Base-by-base conservation (phyloP, 2,329 filamentous ascomycete species). In the Calonectria pseudoturangicola region DNA sequence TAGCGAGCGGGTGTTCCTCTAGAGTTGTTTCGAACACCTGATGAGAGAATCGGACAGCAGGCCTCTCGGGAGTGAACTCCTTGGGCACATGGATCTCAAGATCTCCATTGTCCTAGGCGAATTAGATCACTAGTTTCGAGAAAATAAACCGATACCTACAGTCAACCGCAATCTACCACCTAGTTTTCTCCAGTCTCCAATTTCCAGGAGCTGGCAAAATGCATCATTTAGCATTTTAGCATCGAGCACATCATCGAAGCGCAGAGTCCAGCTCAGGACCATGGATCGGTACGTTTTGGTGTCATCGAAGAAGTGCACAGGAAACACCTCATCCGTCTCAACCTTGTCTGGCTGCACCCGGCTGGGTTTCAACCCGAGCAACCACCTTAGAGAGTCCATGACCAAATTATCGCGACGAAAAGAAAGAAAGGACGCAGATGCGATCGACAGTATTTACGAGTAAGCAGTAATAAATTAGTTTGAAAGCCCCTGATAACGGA, bases 131-230 rank as follows among this genome's bases (percentile, higher is more conserved):
- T 2, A 3, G 12, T 36, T 18, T 39, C 16, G 2, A 2, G 2
- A 50, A 16, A 21, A 21, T 18, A 12, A 48, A 5, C 8, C 4
- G 1, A 10, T 0, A 25, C 71, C 43, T 3, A 76, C 70, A 13
- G 47, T 72, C 3, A 68, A 25, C 6, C 75, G 45, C 8, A 74
- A 48, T 27, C 74, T 82, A 16, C 85, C 87, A 0, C 86, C 86
- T 0, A 89, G 72, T 70, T 86, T 86, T 21, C 81, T 81, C 87
- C 87, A 88, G 27, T 84, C 84, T 0, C 83, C 84, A 15, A 80
- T 83, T 12, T 84, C 36, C 13, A 77, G 41, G 63, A 75, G 60
- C 21, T 66, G 47, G 1, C 45, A 60, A 0, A 73, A 30, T 6
- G 72, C 62, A 3, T 27, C 8, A 12, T 70, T 60, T 27, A 88